phyloP scores from a whole-genome alignment of 176 grass and related monocot species.

The maize (Zea mays) region Zm-B73-REFERENCE-NAM-5.0 NC_050101.1:168758501-168759000 shows the following conservation, averaged over 20 bases:
- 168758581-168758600: no score
- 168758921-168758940: not conserved
- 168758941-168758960: not conserved
- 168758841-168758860: not conserved
- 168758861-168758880: not conserved
- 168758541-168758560: no score
- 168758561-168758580: no score
- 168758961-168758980: not conserved
- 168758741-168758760: constrained; percentile 1
- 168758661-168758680: not conserved
- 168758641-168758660: no score
- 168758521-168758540: no score
- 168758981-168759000: not conserved
- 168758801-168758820: not conserved
- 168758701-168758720: not conserved
- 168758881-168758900: not conserved
- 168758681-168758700: not conserved
- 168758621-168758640: no score
- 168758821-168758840: not conserved
- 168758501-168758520: no score
- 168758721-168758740: not conserved
- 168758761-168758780: not conserved
- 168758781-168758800: not conserved
- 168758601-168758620: no score
- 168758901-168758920: not conserved